A percentile compares a stretch with the other conserved stretches of the same genome.
Conservation (phyloP, 208 protist species). For the Balamuthia mandrillaris region DNA sequence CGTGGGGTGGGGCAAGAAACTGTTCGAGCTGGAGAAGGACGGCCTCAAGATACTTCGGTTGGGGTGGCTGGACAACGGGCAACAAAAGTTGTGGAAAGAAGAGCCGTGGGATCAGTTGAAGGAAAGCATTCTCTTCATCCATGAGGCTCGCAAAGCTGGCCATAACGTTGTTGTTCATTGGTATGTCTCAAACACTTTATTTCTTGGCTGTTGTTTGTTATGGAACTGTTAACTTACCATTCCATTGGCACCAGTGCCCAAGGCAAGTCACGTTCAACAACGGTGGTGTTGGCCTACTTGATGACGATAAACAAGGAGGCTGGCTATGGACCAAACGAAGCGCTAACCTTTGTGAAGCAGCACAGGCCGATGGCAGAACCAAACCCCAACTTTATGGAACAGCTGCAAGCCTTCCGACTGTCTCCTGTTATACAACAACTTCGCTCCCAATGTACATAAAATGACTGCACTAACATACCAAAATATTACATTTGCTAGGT, state of each 20-base stretch:
- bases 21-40: neutral
- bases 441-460: too few species aligned
- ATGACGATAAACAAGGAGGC: constrained; percentile 3
- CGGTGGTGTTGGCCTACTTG: neutral
- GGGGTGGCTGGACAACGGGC: neutral
- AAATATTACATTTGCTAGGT: too few species aligned
- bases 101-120: neutral
- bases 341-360: neutral
- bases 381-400: neutral
- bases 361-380: neutral
- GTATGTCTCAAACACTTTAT: neutral
- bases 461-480: too few species aligned
- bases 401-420: neutral
- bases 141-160: neutral
- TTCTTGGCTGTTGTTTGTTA: neutral
- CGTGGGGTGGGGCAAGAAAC: constrained; percentile 3
- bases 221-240: neutral
- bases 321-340: neutral
- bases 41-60: neutral
- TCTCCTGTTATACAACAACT: too few species aligned
- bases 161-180: neutral
- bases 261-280: neutral
- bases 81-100: neutral
- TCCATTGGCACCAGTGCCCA: neutral
- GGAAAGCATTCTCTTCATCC: neutral